These are phyloP conservation scores for Argentina anserina DNA, from an alignment of 306 rosid genomes.

Conservation along the genomic window DNA sequence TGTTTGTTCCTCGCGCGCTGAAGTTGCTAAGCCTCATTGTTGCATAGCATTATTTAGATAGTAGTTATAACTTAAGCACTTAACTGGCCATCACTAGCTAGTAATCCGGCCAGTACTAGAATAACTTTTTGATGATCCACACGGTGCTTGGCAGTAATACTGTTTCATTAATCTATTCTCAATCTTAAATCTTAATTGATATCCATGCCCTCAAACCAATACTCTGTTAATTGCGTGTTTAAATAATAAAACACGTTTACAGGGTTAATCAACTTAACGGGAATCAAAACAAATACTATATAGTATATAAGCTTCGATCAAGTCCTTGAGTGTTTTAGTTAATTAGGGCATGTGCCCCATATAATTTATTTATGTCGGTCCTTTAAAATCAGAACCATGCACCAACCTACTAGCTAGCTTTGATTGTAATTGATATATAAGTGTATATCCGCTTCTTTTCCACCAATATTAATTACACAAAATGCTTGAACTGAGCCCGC, in stretches of 20 bases:
- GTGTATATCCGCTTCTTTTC: background rate
- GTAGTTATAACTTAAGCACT: background rate
- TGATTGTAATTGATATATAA: background rate
- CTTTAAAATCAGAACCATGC: background rate
- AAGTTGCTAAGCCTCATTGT: too few species aligned
- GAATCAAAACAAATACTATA: background rate
- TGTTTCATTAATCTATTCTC: background rate
- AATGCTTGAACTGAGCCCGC: background rate
- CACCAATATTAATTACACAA: background rate
- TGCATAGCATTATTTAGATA: background rate
- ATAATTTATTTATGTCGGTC: background rate
- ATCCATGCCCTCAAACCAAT: constrained; percentile 10
- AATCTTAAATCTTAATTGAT: background rate
- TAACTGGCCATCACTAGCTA: background rate
- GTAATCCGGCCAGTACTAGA: background rate
- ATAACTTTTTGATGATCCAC: background rate
- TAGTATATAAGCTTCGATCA: background rate
- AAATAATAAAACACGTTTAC: background rate
- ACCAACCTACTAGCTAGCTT: background rate
- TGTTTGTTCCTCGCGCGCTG: background rate
- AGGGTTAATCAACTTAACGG: background rate
- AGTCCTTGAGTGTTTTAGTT: background rate
- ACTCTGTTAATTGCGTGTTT: constrained; percentile 3
- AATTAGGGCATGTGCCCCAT: background rate
- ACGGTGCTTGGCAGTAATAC: background rate